Evolutionary conservation across 257 asterid genomes (phyloP), one percentile per base, ranked within the genome.

Genomic region (Capsicum pubescens): DNA sequence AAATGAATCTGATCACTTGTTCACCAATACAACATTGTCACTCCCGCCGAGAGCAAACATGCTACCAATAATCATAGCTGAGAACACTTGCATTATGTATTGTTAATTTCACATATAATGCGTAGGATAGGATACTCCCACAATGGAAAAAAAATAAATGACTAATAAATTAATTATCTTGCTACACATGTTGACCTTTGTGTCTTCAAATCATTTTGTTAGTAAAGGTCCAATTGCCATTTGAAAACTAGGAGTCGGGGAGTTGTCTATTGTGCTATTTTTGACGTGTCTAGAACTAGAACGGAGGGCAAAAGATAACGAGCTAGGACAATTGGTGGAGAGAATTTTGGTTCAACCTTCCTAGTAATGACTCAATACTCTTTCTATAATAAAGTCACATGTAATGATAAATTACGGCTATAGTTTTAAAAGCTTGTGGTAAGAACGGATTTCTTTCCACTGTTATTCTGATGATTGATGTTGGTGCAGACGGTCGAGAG

Each of bases 401-500:
- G 39, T n/a, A 71, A 46, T 71, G 79, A 71, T 46, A 71, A 11
- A 17, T 70, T 48, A 70, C 16, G 14, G 16, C 15, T 44, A 48
- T 44, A 44, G n/a, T 70, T 44, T 44, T 70, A 42, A 70, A 69
- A 70, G 3, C 79, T 19, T 70, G 79, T 70, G 15, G 36, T 70
- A 70, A 70, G 79, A 70, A n/a, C 17, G 36, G 17, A 71, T 46
- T 71, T 74, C n/a, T 48, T 74, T 74, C 60, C 13, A 50, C 19
- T 72, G 80, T 72, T 72, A 17, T 26, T 26, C n/a, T 72, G 42
- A 82, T 57, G 46, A 56, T 12, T 66, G 63, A 81, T 63, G 54
- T n/a, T 17, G 69, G 94, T 59, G 88, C 93, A 26, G 94, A 85
- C 4, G 87, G 82, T 82, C 83, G 84, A 0, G 97, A 91, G 84